A percentile compares a stretch with the other conserved stretches of the same genome.
Evolutionary conservation across 2,329 filamentous ascomycete genomes (phyloP).

Genomic region (Scedosporium minutisporum): DNA sequence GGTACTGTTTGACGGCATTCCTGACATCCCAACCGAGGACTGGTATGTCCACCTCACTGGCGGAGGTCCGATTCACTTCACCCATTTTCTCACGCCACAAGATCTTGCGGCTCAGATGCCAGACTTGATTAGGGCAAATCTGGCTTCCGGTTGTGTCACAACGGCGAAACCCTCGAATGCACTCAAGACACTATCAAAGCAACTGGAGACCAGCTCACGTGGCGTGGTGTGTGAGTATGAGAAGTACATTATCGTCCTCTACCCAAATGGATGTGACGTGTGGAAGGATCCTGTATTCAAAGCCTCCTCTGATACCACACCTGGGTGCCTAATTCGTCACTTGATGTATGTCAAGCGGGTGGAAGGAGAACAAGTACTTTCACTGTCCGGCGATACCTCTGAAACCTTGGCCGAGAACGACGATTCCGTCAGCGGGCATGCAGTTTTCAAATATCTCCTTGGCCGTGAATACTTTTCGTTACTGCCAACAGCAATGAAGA

Average conservation of each 20-base stretch:
- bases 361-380: neutral
- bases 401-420: too few species aligned
- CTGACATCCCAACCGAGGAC: neutral
- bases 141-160: constrained; percentile 11
- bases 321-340: constrained; percentile 21
- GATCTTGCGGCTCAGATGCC: constrained; percentile 16
- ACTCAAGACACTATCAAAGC: constrained; percentile 21
- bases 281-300: constrained; percentile 19
- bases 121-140: neutral
- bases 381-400: too few species aligned
- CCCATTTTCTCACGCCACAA: constrained; percentile 22
- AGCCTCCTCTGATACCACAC: constrained; percentile 8
- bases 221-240: constrained; percentile 24
- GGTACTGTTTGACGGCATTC: constrained; percentile 10
- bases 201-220: constrained; percentile 24
- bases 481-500: neutral
- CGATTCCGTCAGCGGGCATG: neutral
- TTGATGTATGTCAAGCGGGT: constrained; percentile 23
- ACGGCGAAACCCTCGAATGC: constrained; percentile 3
- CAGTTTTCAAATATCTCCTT: neutral
- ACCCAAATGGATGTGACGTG: constrained; percentile 23
- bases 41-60: constrained; percentile 20
- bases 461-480: neutral
- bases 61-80: constrained; percentile 19
- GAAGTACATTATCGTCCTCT: constrained; percentile 26